phyloP scores from a whole-genome alignment of 139 green algal genomes.

The Zygnema cylindricum region DNA sequence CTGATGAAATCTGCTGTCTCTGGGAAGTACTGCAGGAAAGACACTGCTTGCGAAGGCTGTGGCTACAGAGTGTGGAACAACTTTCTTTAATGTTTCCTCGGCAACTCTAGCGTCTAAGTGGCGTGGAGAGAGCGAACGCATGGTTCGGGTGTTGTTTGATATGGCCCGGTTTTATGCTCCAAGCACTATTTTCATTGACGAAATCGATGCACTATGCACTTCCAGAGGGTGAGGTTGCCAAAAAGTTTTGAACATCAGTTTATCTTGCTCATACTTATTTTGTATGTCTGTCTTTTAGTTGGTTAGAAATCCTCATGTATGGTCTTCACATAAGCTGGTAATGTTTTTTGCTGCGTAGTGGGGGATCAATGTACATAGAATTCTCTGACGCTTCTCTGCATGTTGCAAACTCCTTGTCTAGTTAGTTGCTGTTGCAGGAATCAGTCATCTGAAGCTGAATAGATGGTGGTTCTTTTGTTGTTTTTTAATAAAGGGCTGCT shows the following conservation, averaged over 20 bases:
- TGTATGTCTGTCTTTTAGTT: neutral
- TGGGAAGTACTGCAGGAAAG: constrained; percentile 64
- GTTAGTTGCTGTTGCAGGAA: no score
- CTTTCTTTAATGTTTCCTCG: constrained; percentile 95
- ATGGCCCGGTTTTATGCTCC: constrained; percentile 79
- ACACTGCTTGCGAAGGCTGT: constrained; percentile 92
- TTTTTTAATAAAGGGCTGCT: constrained; percentile 37
- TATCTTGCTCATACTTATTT: neutral
- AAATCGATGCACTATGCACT: constrained; percentile 89
- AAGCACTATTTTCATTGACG: constrained; percentile 92
- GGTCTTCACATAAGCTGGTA: neutral
- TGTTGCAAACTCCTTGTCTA: neutral
- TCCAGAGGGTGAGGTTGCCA: constrained; percentile 69
- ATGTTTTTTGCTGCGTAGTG: neutral
- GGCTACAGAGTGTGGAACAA: constrained; percentile 85
- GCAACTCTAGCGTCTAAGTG: constrained; percentile 94
- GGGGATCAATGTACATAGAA: neutral
- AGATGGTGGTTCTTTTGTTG: neutral
- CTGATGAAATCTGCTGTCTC: no score
- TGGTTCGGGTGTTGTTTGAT: constrained; percentile 89
- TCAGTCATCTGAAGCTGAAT: no score
- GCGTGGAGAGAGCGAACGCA: constrained; percentile 75
- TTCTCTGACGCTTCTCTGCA: neutral
- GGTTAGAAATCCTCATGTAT: neutral
- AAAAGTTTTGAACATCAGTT: neutral